Percentiles rank a stretch among this genome's conserved stretches.
These are phyloP conservation scores for Hanseniaspora uvarum DNA, from an alignment of 1,139 yeast species.

Conservation along the genomic window DNA sequence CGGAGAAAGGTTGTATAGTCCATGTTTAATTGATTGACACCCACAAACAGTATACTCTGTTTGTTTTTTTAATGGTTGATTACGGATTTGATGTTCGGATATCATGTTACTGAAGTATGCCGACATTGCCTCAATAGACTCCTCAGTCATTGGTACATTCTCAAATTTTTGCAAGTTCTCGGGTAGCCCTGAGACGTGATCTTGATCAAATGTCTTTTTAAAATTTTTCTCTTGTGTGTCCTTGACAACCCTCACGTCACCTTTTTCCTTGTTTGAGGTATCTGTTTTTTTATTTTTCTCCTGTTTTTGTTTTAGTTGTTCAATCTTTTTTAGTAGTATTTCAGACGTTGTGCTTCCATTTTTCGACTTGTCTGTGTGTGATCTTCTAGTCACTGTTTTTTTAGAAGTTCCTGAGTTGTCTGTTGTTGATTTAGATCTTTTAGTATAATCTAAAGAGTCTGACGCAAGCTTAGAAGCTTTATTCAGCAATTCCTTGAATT, in stretches of 20 bases:
- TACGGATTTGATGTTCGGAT: conserved; percentile 38
- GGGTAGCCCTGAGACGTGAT: conserved; percentile 1
- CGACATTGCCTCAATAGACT: conserved; percentile 20
- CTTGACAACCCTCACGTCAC: background rate
- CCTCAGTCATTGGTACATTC: conserved; percentile 12
- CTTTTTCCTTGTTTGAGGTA: background rate
- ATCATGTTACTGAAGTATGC: conserved; percentile 34
- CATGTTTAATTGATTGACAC: conserved; percentile 80
- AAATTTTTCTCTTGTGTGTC: background rate
- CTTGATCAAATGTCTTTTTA: conserved; percentile 25
- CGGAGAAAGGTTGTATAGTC: conserved; percentile 80
- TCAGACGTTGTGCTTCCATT: conserved; percentile 9
- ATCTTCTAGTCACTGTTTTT: background rate
- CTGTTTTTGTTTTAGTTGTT: background rate
- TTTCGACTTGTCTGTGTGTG: background rate
- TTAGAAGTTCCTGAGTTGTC: background rate
- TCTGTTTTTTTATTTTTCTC: background rate
- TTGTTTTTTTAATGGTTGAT: conserved; percentile 27
- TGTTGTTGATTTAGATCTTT: background rate
- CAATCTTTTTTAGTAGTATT: conserved; percentile 6
- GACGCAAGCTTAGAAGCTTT: conserved; percentile 4
- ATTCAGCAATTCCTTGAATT: conserved; percentile 24
- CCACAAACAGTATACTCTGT: conserved; percentile 41
- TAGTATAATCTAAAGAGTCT: conserved; percentile 3
- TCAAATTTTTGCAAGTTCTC: conserved; percentile 8